These are phyloP conservation scores for Phytophthora pinifolia DNA, from an alignment of 352 stramenopile genomes.

Conservation along the genomic window DNA sequence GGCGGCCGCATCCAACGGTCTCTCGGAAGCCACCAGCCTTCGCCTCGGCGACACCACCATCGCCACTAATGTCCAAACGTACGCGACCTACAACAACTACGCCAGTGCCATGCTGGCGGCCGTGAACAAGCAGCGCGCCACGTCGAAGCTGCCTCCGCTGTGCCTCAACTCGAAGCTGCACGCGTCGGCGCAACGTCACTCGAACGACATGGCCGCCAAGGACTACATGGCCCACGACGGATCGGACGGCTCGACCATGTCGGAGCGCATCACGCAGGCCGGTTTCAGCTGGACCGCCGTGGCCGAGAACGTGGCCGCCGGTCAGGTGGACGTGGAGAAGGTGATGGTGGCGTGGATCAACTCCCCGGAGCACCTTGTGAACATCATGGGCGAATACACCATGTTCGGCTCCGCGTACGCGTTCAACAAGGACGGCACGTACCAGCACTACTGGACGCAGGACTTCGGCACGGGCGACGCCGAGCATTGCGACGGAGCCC, in stretches of 20 bases:
- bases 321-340: slow-evolving; percentile 28
- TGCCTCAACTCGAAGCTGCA: too few relatives aligned
- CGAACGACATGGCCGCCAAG: too few relatives aligned
- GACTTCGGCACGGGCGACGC: slow-evolving; percentile 41
- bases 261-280: too few relatives aligned
- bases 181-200: too few relatives aligned
- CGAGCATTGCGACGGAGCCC: slow-evolving; percentile 26
- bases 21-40: slow-evolving; percentile 8
- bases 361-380: slow-evolving; percentile 29
- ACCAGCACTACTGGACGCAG: slow-evolving; percentile 65
- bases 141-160: too few relatives aligned
- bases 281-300: slow-evolving; percentile 29
- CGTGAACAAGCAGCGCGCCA: too few relatives aligned
- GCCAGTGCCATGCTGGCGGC: too few relatives aligned
- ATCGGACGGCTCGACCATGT: too few relatives aligned
- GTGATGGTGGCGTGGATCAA: slow-evolving; percentile 49
- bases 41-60: slow-evolving; percentile 14
- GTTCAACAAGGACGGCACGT: slow-evolving; percentile 26
- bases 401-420: slow-evolving; percentile 40
- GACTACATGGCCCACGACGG: too few relatives aligned
- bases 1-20: slow-evolving; percentile 15
- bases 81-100: slow-evolving; percentile 20
- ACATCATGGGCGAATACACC: slow-evolving; percentile 44
- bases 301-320: slow-evolving; percentile 39
- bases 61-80: slow-evolving; percentile 18